Evolutionary conservation across 768 basidiomycete genomes (phyloP), one percentile per base, ranked within the genome.

Genomic region (Dacryopinax spathularia): DNA sequence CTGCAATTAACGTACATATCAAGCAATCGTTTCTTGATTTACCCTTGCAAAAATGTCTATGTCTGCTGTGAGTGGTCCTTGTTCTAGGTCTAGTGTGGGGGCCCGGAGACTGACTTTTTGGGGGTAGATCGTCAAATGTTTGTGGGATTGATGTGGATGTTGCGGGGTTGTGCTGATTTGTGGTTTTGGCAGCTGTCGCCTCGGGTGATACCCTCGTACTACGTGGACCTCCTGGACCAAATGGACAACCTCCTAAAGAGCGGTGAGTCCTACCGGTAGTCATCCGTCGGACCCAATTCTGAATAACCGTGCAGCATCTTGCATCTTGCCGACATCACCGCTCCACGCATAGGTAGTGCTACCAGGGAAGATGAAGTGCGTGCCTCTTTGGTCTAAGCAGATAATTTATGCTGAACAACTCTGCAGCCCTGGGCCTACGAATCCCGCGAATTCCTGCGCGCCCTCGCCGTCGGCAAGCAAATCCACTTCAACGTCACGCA

Each of bases 171-270:
- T 29, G n/a, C 60, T 61, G 25, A 31, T 22, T 44, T 2, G 37
- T 60, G 12, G 25, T 59, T 33, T 43, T 29, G 13, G 62, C 72
- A 92, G 92, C 89, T 71, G 91, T 89, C 69, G 82, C 90, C 66
- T 95, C 92, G 43, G 92, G 91, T 35, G 93, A 95, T 74, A 88
- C 91, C 39, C 82, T 94, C 64, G 81, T 95, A 64, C 77, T 96
- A 62, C 85, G 92, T 74, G 86, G 82, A 67, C 81, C 83, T 66
- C 84, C 82, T 37, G 86, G 84, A 34, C 81, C 86, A 1, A 88
- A 89, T 71, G 91, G 92, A 7, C 90, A 92, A 73, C 84, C 86
- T 63, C 85, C 91, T 1, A 95, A 94, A 77, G 92, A 96, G 75
- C 82, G 90, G 91, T 89, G 68, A 64, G 77, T 70, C 0, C 18